A percentile compares a stretch with the other conserved stretches of the same genome.
These are phyloP conservation scores for Arthroderma uncinatum DNA, from an alignment of 2,329 filamentous ascomycete species.

Conservation along the genomic window DNA sequence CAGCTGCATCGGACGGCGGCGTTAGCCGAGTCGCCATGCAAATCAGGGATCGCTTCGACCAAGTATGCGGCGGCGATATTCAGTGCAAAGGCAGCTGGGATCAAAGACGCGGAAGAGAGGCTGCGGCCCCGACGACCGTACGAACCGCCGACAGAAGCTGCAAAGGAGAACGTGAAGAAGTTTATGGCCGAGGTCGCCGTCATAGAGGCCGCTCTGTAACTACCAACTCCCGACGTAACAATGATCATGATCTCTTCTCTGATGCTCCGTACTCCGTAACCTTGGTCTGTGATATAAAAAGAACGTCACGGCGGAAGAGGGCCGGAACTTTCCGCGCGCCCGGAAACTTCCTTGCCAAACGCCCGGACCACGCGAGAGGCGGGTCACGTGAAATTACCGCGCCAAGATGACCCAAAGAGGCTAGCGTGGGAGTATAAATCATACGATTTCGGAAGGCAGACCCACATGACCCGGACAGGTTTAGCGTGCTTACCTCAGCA, in stretches of 20 bases:
- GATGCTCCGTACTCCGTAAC: too few species aligned
- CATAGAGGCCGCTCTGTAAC: constrained; percentile 26
- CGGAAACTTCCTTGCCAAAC: constrained; percentile 1
- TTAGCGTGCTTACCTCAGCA: neutral
- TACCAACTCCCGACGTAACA: neutral
- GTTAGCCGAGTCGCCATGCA: constrained; percentile 54
- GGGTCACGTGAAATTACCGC: neutral
- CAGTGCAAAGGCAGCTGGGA: constrained; percentile 48
- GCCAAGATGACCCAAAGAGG: neutral
- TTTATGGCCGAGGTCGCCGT: constrained; percentile 33
- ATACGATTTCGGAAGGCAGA: neutral
- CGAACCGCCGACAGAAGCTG: constrained; percentile 34
- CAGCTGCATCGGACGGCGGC: constrained; percentile 51
- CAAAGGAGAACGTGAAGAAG: constrained; percentile 34
- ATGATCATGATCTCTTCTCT: too few species aligned
- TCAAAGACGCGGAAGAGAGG: constrained; percentile 48
- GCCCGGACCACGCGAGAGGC: neutral
- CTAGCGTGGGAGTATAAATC: neutral
- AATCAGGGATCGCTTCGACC: constrained; percentile 55
- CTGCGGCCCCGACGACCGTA: constrained; percentile 54
- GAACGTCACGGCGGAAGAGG: neutral
- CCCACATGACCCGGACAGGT: neutral
- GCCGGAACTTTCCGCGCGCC: neutral
- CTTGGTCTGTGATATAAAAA: too few species aligned
- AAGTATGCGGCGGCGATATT: constrained; percentile 56